Conservation (phyloP, 1,284 basidiomycete species). For the Ganoderma lucidum region DNA sequence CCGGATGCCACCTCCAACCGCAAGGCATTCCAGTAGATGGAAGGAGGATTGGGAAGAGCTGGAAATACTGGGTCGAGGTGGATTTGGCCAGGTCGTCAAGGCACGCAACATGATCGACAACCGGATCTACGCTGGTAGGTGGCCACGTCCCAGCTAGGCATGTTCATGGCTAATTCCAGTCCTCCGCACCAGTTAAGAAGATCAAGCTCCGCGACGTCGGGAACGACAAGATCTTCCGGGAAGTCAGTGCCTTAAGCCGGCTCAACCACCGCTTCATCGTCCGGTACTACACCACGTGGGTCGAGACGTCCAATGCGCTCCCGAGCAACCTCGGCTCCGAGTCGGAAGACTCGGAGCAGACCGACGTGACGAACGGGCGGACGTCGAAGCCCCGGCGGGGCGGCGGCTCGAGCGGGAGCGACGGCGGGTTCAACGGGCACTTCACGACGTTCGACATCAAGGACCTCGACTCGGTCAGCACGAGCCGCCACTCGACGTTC, state of each 20-base stretch:
- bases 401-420: conserved; percentile 18
- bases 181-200: conserved; percentile 74
- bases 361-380: conserved; percentile 52
- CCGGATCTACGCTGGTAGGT: conserved; percentile 70
- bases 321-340: conserved; percentile 57
- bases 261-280: conserved; percentile 93
- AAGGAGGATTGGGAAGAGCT: conserved; percentile 88
- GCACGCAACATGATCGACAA: conserved; percentile 86
- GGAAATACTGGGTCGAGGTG: conserved; percentile 88
- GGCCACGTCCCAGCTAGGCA: not conserved
- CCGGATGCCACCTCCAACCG: conserved; percentile 45
- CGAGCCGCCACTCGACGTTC: conserved; percentile 65
- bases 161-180: conserved; percentile 34
- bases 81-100: conserved; percentile 95
- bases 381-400: conserved; percentile 57
- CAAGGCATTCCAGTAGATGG: conserved; percentile 74
- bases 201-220: conserved; percentile 83
- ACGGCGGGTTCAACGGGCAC: conserved; percentile 45
- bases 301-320: conserved; percentile 67
- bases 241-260: conserved; percentile 89
- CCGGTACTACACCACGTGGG: conserved; percentile 88
- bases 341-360: conserved; percentile 43
- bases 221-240: conserved; percentile 90
- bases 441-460: conserved; percentile 64
- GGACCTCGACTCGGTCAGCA: conserved; percentile 58